Base-by-base conservation (phyloP, 2,329 filamentous ascomycete species). In the Phyllosticta citriasiana region DNA sequence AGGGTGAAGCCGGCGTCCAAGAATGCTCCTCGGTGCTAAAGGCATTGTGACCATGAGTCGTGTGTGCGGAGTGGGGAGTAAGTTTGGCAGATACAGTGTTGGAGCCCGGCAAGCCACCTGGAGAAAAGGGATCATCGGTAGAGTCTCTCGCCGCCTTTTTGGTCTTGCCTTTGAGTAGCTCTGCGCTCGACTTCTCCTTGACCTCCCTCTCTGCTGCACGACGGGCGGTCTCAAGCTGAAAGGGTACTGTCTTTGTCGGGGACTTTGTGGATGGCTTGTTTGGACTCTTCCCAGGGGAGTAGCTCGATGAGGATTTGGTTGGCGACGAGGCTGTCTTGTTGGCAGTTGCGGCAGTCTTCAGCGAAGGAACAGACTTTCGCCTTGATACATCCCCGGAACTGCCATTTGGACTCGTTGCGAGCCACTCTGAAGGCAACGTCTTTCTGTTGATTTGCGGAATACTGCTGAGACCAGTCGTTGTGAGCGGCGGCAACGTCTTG, bases 121-220 rank as follows among this genome's bases (percentile, higher is more conserved):
- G 40, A 7, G 14, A 47, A 47, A n/a, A 47, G 6, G 2, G 40
- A 47, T n/a, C 40, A 47, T 47, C 40, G n/a, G 5, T 47, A 14
- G 14, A 3, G 12, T 47, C 40, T 47, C 19, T 47, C 5, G 40
- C n/a, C 40, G 40, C n/a, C 16, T 47, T 47, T 47, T n/a, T 16
- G 40, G 14, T 6, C n/a, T 47, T 47, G 40, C 40, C 40, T 47
- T 47, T 47, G 40, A 47, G 40, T n/a, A 19, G 40, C 16, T 47
- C 40, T 2, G 3, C 16, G 6, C 40, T 47, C 40, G 30, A 22
- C 10, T 50, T 61, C n/a, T 61, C 55, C 12, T 58, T 57, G 16
- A 53, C 27, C 26, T 62, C 60, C 8, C 60, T 55, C 26, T 22
- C 60, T 54, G 55, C 55, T 7, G 60, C 60, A 52, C 60, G 60